Evolutionary conservation across 2,329 filamentous ascomycete species (phyloP).

Genomic region (Graphiopsis chlorocephala): DNA sequence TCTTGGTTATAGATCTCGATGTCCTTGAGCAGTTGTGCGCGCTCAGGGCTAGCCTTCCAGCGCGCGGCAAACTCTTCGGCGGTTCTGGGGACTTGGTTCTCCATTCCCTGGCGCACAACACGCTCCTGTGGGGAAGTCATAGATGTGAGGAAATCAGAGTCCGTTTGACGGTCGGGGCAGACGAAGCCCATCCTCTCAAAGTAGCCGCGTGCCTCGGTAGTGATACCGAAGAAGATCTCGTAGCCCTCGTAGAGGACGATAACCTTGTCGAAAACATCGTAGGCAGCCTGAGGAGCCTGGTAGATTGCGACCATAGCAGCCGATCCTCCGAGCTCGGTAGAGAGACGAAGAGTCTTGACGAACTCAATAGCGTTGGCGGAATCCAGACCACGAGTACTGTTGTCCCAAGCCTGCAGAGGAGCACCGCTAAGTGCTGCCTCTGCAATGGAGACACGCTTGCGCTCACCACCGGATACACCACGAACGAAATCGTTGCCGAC

Average conservation of each 20-base stretch:
- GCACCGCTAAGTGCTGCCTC: conserved; percentile 69
- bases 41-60: conserved; percentile 56
- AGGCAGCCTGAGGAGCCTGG: conserved; percentile 66
- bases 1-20: conserved; percentile 48
- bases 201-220: conserved; percentile 62
- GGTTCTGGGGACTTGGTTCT: conserved; percentile 47
- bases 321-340: conserved; percentile 64
- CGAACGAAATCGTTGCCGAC: conserved; percentile 74
- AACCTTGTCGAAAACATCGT: conserved; percentile 69
- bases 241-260: conserved; percentile 65
- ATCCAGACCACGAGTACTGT: conserved; percentile 71
- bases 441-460: conserved; percentile 76
- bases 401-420: conserved; percentile 66
- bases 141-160: conserved; percentile 74
- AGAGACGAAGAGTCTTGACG: conserved; percentile 65
- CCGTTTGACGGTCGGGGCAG: conserved; percentile 69
- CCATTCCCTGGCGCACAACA: conserved; percentile 43
- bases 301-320: conserved; percentile 72
- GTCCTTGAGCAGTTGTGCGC: conserved; percentile 42
- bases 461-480: conserved; percentile 72
- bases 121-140: conserved; percentile 58
- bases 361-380: conserved; percentile 75
- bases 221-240: conserved; percentile 68
- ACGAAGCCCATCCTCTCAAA: conserved; percentile 71
- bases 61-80: conserved; percentile 50